A percentile compares a stretch with the other conserved stretches of the same genome.
Evolutionary conservation across 768 basidiomycete species (phyloP).

Genomic region (Pholiota microspora): DNA sequence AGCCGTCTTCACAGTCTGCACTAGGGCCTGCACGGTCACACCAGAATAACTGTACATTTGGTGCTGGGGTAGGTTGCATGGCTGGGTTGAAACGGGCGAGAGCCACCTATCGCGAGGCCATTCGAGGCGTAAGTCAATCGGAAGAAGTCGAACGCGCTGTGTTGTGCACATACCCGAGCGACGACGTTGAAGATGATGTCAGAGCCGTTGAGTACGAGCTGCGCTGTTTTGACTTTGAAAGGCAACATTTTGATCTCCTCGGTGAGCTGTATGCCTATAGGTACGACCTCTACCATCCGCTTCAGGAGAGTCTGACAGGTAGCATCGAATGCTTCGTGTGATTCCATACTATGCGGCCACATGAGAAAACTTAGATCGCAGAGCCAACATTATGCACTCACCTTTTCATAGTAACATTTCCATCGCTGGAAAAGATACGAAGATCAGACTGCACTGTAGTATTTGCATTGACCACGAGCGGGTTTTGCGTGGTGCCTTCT

Average conservation of each 20-base stretch:
- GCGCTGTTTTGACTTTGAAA: slow-evolving; percentile 28
- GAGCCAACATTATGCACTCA: slow-evolving; percentile 9
- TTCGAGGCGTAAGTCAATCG: neutral
- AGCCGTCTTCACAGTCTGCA: slow-evolving; percentile 3
- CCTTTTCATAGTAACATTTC: slow-evolving; percentile 38
- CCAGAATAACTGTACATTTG: slow-evolving; percentile 4
- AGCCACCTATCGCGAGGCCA: neutral
- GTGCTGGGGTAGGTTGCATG: neutral
- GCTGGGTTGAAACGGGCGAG: neutral
- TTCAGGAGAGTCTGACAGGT: slow-evolving; percentile 33
- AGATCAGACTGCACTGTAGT: slow-evolving; percentile 35
- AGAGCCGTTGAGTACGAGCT: slow-evolving; percentile 23
- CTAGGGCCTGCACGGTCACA: slow-evolving; percentile 6
- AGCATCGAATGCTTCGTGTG: slow-evolving; percentile 22
- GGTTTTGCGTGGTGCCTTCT: slow-evolving; percentile 35
- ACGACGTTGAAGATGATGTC: slow-evolving; percentile 20
- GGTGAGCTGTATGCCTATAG: slow-evolving; percentile 32
- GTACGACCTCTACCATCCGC: slow-evolving; percentile 43
- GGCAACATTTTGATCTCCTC: slow-evolving; percentile 32
- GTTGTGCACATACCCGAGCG: neutral
- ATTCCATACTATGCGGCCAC: neutral
- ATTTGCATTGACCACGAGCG: slow-evolving; percentile 33
- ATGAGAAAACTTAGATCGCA: neutral
- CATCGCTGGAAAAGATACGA: slow-evolving; percentile 35
- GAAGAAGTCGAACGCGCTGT: neutral